Conservation (phyloP, 202 grass and related monocot genomes). For the Carex arenaria region DNA sequence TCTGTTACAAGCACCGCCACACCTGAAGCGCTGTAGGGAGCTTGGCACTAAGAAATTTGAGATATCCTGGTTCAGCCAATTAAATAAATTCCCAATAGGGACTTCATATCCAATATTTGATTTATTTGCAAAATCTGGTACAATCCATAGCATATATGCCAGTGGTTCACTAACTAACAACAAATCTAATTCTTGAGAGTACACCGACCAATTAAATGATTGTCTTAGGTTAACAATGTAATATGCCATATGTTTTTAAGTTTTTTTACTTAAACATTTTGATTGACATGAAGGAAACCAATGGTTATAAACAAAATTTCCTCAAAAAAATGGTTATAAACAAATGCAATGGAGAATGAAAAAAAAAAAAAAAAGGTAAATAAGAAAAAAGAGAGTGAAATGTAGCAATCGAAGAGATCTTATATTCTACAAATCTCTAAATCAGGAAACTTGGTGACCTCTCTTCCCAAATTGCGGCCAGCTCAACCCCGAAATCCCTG, state of each 20-base stretch:
- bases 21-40: no score
- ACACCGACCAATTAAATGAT: background rate
- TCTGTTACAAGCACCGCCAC: no score
- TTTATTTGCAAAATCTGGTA: background rate
- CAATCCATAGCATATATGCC: background rate
- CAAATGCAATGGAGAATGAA: background rate
- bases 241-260: background rate
- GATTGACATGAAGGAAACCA: background rate
- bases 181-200: background rate
- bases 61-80: background rate
- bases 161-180: background rate
- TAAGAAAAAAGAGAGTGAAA: background rate
- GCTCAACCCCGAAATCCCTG: conserved; percentile 88
- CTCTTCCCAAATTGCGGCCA: conserved; percentile 67
- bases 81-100: background rate
- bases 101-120: background rate
- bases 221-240: background rate
- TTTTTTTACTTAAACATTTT: background rate
- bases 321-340: background rate
- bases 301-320: background rate
- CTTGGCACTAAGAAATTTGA: no score
- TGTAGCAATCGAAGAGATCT: background rate
- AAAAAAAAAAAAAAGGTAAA: background rate
- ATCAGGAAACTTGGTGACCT: conserved; percentile 49
- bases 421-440: background rate